Conservation (phyloP, 2,329 filamentous ascomycete genomes). For the Dactylellina parvicollis region DNA sequence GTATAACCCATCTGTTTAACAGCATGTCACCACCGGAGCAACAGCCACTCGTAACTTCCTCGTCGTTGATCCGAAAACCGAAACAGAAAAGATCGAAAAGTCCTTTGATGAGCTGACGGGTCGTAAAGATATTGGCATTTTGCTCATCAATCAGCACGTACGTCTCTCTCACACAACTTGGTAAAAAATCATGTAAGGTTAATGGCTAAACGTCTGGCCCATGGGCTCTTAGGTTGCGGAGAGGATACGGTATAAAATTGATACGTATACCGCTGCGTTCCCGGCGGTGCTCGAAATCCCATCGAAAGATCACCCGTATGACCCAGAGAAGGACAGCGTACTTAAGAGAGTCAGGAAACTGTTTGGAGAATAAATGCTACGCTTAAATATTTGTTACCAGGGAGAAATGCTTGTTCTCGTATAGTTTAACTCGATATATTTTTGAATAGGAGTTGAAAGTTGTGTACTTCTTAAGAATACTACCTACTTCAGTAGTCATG, state of each 20-base stretch:
- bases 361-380: constrained; percentile 62
- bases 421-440: background rate
- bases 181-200: constrained; percentile 2
- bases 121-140: constrained; percentile 94
- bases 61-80: constrained; percentile 93
- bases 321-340: constrained; percentile 98
- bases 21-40: constrained; percentile 91
- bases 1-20: constrained; percentile 9
- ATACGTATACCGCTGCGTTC: constrained; percentile 92
- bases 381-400: background rate
- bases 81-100: constrained; percentile 84
- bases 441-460: background rate
- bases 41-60: constrained; percentile 97
- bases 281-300: constrained; percentile 97
- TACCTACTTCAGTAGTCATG: too few relatives aligned
- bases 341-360: constrained; percentile 82
- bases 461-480: background rate
- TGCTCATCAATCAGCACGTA: constrained; percentile 98
- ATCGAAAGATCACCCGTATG: constrained; percentile 98
- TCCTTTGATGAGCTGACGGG: constrained; percentile 88
- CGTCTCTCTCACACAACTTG: constrained; percentile 57
- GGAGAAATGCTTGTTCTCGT: background rate
- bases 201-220: background rate
- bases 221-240: constrained; percentile 78
- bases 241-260: constrained; percentile 87